Evolutionary conservation across 2,329 filamentous ascomycete species (phyloP), one percentile per base, ranked within the genome.

Genomic region (Cryphonectria japonica): DNA sequence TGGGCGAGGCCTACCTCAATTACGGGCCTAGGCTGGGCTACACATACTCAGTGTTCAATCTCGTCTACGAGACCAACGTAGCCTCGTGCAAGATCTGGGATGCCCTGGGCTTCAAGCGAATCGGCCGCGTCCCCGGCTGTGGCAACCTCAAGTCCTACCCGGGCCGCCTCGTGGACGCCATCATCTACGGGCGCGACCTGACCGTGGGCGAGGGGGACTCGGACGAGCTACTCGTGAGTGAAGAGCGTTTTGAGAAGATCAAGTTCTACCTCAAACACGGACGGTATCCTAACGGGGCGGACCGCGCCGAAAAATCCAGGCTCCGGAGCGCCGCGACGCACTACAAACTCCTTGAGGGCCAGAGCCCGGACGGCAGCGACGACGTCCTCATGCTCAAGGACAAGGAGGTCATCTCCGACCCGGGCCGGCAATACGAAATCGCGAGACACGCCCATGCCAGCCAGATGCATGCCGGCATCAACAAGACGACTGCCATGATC

Each of bases 211-310:
- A 79, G 62, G 67, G 34, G 22, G 85, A 83, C 73, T 82, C 52
- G 91, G 93, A 77, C 76, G 93, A 96, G 26, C 39, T 64, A 80
- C 91, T 93, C 79, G 92, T 95, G 77, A 95, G 92, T 81, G 95
- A 98, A 85, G 95, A 98, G 84, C 93, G 96, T 76, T 98, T 98
- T 85, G 95, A 98, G 85, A 98, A 98, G 86, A 98, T 98, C 80
- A 92, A 95, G 78, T 98, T 93, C 85, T 98, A 98, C 82, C 90
- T 98, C 78, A 97, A 97, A 83, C 94, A 95, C 80, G 92, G 92
- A 78, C 94, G 95, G 81, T 98, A 99, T 81, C 96, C 96, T 72
- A 91, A 92, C 77, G 95, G 95, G 73, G 95, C 95, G 78, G 94
- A 98, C 85, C 90, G 95, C 71, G 95, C 95, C 70, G 96, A 98